Conservation (phyloP, 345 rosid species). For the Moringa oleifera region DNA sequence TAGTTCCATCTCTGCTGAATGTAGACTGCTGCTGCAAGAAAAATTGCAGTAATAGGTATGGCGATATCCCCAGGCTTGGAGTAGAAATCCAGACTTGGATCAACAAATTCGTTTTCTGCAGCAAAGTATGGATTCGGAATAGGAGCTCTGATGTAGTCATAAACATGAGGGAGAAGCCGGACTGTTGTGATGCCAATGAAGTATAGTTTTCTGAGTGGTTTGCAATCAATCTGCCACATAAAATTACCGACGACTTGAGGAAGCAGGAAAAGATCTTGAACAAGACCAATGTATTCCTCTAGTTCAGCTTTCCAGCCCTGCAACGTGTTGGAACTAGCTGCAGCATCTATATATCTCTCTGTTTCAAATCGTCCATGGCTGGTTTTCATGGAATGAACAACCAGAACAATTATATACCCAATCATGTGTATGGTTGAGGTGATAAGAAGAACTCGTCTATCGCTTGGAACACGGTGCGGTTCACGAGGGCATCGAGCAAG, state of each 20-base stretch:
- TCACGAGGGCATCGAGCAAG: constrained; percentile 44
- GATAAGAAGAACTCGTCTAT: constrained; percentile 44
- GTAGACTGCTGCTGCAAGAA: constrained; percentile 50
- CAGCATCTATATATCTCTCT: constrained; percentile 25
- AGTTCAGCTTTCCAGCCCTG: constrained; percentile 61
- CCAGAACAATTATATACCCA: constrained; percentile 49
- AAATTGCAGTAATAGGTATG: constrained; percentile 55
- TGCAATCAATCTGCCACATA: constrained; percentile 60
- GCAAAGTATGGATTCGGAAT: constrained; percentile 59
- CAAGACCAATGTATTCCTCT: constrained; percentile 80
- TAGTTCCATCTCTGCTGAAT: constrained; percentile 80
- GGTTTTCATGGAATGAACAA: constrained; percentile 39
- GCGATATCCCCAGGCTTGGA: constrained; percentile 69
- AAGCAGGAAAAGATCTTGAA: constrained; percentile 83
- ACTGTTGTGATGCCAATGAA: constrained; percentile 59
- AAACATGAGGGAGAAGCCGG: constrained; percentile 74
- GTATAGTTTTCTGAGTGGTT: constrained; percentile 61
- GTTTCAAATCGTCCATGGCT: constrained; percentile 20
- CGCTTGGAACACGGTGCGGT: constrained; percentile 63
- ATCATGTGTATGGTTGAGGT: constrained; percentile 41
- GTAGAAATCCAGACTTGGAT: constrained; percentile 66
- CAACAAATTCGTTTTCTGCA: constrained; percentile 63
- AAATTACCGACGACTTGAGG: constrained; percentile 80
- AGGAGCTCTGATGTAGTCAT: constrained; percentile 55
- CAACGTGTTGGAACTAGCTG: constrained; percentile 18